Conservation (phyloP, 1,139 yeast species). For the Yamadazyma trypodendri region DNA sequence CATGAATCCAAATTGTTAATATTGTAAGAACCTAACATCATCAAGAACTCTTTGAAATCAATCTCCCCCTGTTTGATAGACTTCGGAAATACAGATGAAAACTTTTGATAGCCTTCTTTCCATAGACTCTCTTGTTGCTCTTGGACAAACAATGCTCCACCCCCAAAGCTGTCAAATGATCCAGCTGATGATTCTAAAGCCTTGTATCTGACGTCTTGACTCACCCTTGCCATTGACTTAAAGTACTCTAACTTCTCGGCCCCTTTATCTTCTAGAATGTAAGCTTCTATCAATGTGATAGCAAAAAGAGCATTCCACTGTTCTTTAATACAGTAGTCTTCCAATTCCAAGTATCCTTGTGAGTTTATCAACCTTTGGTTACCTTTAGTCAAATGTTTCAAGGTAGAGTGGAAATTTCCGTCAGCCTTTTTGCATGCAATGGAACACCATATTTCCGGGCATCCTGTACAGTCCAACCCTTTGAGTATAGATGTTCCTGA, state of each 20-base stretch:
- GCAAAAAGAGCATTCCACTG: slow-evolving; percentile 73
- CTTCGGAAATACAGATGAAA: slow-evolving; percentile 50
- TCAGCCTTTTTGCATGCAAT: slow-evolving; percentile 55
- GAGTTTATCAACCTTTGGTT: slow-evolving; percentile 39
- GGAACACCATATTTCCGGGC: slow-evolving; percentile 75
- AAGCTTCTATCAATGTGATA: slow-evolving; percentile 56
- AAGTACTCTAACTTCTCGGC: slow-evolving; percentile 46
- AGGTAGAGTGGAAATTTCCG: slow-evolving; percentile 51
- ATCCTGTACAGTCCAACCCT: slow-evolving; percentile 67
- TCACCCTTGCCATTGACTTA: slow-evolving; percentile 64
- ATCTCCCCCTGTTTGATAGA: slow-evolving; percentile 27
- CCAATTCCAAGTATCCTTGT: slow-evolving; percentile 53
- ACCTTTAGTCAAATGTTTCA: slow-evolving; percentile 53
- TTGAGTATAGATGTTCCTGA: slow-evolving; percentile 34
- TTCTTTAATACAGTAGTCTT: slow-evolving; percentile 61
- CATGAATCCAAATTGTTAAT: slow-evolving; percentile 70
- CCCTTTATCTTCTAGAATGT: slow-evolving; percentile 44
- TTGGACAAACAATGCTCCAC: slow-evolving; percentile 51
- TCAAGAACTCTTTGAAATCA: slow-evolving; percentile 54
- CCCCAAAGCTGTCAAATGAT: slow-evolving; percentile 47
- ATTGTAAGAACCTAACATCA: slow-evolving; percentile 68
- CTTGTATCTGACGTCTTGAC: slow-evolving; percentile 64
- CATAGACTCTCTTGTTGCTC: slow-evolving; percentile 63
- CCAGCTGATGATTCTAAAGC: slow-evolving; percentile 62
- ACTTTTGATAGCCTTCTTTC: slow-evolving; percentile 54